Evolutionary conservation across 805 yeast genomes (phyloP).

Genomic region (Ogataea ganodermae): DNA sequence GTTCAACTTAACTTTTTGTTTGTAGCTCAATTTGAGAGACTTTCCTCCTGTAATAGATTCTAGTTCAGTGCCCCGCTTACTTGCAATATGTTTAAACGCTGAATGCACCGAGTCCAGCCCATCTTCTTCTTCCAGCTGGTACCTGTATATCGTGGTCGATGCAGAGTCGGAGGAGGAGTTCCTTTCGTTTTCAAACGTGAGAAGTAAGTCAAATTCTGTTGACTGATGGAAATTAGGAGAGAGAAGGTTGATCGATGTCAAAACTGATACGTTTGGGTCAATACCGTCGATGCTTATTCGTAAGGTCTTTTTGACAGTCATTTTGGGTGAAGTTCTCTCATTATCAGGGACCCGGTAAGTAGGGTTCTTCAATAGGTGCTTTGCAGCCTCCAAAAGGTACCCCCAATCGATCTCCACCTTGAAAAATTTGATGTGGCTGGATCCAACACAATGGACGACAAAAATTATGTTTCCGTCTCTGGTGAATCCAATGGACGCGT

Average conservation of each 20-base stretch:
- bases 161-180: slow-evolving; percentile 12
- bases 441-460: slow-evolving; percentile 41
- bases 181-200: slow-evolving; percentile 41
- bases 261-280: slow-evolving; percentile 27
- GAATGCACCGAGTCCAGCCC: slow-evolving; percentile 22
- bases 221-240: slow-evolving; percentile 46
- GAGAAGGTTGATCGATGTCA: slow-evolving; percentile 43
- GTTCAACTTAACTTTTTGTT: slow-evolving; percentile 28
- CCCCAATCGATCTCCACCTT: slow-evolving; percentile 57
- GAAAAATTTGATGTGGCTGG: slow-evolving; percentile 43
- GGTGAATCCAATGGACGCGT: slow-evolving; percentile 54
- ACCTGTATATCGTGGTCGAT: slow-evolving; percentile 29
- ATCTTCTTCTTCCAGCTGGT: slow-evolving; percentile 24
- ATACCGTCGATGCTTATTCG: slow-evolving; percentile 33
- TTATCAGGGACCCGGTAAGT: slow-evolving; percentile 52
- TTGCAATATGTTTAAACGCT: slow-evolving; percentile 28
- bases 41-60: neutral
- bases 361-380: slow-evolving; percentile 46
- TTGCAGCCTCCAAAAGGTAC: slow-evolving; percentile 47
- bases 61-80: slow-evolving; percentile 21
- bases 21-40: slow-evolving; percentile 17
- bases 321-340: slow-evolving; percentile 42
- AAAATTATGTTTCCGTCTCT: slow-evolving; percentile 49
- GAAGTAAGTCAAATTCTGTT: slow-evolving; percentile 47
- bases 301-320: slow-evolving; percentile 38